Evolutionary conservation across 2,329 filamentous ascomycete genomes (phyloP), one percentile per base, ranked within the genome.

Genomic region (Fusarium longipes): DNA sequence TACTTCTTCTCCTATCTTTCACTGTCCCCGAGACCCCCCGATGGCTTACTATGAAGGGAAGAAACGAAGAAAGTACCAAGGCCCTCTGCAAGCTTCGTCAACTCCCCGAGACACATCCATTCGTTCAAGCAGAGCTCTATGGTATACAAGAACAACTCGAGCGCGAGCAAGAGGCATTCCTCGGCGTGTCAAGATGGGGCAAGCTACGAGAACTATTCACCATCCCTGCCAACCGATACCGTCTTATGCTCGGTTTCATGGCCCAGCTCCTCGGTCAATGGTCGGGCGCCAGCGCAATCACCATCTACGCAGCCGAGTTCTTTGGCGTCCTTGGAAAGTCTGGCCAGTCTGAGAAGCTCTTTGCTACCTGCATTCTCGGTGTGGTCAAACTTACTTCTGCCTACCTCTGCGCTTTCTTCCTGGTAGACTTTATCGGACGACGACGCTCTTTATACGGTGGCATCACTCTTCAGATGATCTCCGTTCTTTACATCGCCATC

Each of bases 11-110:
- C n/a, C 40, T 63, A 2, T 63, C 59, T 3, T 63, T 63, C 30
- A 63, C 59, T 1, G 59, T 63, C 18, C 59, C 59, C n/a, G 59
- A 63, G 3, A 63, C 59, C 25, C 59, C 59, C 8, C 59, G 59
- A 1, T 63, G 59, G 59, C 59, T 63, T 14, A 63, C 57, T 2
- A 63, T 63, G 59, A 63, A 63, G n/a, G 59, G 59, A 0, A 35
- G 49, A 0, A 45, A 29, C 9, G 59, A 45, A n/a, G 59, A 63
- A 4, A 63, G 59, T 7, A 57, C 59, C 2, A 56, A 38, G 3
- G 59, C 59, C 1, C 49, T 63, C 3, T 63, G 57, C 35, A 56
- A 63, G 8, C 59, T 63, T 1, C 57, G 59, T 0, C 57, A 63
- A 17, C 59, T 63, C 9, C 59, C 59, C 2, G 59, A 63, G 24